A percentile compares a stretch with the other conserved stretches of the same genome.
Evolutionary conservation across 2,329 filamentous ascomycete genomes (phyloP).

Genomic region (Aquanectria penicillioides): DNA sequence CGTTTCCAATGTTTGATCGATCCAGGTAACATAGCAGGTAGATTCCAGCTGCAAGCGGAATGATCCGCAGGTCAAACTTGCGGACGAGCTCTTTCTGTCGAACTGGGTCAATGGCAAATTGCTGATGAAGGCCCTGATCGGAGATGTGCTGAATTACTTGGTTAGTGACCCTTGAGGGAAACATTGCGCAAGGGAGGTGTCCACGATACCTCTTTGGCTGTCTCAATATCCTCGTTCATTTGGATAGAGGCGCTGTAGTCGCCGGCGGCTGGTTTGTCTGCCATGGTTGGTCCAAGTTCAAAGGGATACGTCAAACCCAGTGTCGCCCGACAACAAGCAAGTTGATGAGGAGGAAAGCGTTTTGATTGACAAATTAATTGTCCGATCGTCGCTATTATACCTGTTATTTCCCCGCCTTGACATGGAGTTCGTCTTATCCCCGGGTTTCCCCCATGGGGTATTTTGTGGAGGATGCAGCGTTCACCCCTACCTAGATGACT

Average conservation of each 20-base stretch:
- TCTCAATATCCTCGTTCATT: not conserved
- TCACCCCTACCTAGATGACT: not conserved
- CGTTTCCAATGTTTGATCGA: constrained; percentile 61
- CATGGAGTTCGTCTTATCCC: not conserved
- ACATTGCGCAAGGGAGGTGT: not conserved
- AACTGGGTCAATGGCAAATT: not conserved
- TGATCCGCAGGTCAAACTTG: constrained; percentile 31
- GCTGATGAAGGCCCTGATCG: not conserved
- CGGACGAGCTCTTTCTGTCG: constrained; percentile 12
- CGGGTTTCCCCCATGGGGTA: constrained; percentile 11
- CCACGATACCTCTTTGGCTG: not conserved
- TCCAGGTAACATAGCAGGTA: constrained; percentile 59
- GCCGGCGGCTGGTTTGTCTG: not conserved
- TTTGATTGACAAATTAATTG: not conserved
- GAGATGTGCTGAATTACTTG: not conserved
- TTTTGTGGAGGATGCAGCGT: constrained; percentile 6
- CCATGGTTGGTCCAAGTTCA: not conserved
- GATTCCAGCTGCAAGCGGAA: constrained; percentile 34
- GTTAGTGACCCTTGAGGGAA: not conserved
- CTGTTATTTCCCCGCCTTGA: not conserved
- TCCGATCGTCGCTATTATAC: not conserved
- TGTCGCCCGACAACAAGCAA: too few species aligned
- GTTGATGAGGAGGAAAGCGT: not conserved
- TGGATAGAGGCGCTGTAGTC: constrained; percentile 5
- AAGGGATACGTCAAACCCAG: not conserved